Evolutionary conservation across 169 alveolate genomes (phyloP).

Genomic region (Babesia gibsoni): DNA sequence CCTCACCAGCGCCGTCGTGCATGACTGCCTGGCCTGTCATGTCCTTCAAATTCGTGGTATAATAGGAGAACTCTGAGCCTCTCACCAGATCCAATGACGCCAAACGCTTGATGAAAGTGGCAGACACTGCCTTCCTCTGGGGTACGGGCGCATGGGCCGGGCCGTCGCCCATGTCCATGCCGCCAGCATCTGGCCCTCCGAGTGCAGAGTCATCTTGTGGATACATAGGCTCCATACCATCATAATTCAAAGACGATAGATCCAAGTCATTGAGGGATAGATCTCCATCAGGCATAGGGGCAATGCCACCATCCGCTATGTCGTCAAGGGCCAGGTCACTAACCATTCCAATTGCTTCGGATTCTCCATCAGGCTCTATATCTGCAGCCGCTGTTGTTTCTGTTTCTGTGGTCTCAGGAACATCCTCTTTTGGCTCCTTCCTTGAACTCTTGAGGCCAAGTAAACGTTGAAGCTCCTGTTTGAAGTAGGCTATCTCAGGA

Average conservation of each 20-base stretch:
- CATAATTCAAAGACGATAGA: not conserved
- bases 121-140: too few relatives aligned
- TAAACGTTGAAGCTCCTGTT: constrained; percentile 19
- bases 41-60: not conserved
- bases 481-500: constrained; percentile 34
- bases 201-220: too few relatives aligned
- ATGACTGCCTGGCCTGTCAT: not conserved
- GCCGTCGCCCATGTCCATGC: not conserved
- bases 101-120: constrained; percentile 26
- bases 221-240: too few relatives aligned
- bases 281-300: not conserved
- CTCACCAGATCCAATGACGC: constrained; percentile 27
- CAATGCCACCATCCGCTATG: not conserved
- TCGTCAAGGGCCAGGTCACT: not conserved
- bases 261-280: not conserved
- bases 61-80: constrained; percentile 41
- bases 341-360: not conserved
- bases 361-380: not conserved
- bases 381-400: not conserved
- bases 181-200: not conserved
- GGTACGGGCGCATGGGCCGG: too few relatives aligned
- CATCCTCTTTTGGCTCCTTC: not conserved
- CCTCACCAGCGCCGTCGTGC: not conserved
- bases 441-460: not conserved
- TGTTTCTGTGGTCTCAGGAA: not conserved